Conservation (phyloP, 441 rosid species). For the Pelargonium myrrhifolium region DNA sequence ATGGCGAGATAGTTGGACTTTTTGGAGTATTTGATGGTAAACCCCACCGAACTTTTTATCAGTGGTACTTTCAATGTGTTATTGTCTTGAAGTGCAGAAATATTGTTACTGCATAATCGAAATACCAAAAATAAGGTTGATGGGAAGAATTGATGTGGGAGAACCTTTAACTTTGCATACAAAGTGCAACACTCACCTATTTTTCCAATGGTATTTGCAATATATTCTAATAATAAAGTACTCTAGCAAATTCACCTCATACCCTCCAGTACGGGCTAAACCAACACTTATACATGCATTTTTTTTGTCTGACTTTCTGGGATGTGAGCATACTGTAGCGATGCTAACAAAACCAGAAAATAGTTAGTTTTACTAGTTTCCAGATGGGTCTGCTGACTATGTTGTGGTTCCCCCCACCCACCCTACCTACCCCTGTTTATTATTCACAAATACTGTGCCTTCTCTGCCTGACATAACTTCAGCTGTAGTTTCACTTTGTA, state of each 20-base stretch:
- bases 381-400: too few relatives aligned
- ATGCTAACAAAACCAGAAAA: too few relatives aligned
- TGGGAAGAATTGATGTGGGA: neutral
- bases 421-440: too few relatives aligned
- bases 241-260: neutral
- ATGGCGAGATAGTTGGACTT: conserved; percentile 84
- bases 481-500: neutral
- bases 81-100: neutral
- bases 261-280: neutral
- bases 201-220: neutral
- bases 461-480: neutral
- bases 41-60: conserved; percentile 11
- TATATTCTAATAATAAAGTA: neutral
- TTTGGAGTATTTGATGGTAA: conserved; percentile 98
- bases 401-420: too few relatives aligned
- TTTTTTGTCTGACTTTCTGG: neutral
- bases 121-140: neutral
- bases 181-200: neutral
- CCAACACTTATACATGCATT: neutral
- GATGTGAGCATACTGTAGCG: neutral
- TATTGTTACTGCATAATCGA: neutral
- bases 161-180: neutral
- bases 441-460: neutral
- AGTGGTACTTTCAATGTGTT: neutral
- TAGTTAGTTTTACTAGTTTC: too few relatives aligned